Conservation (phyloP, 140 eudicot genomes). For the Oenanthe javanica region DNA sequence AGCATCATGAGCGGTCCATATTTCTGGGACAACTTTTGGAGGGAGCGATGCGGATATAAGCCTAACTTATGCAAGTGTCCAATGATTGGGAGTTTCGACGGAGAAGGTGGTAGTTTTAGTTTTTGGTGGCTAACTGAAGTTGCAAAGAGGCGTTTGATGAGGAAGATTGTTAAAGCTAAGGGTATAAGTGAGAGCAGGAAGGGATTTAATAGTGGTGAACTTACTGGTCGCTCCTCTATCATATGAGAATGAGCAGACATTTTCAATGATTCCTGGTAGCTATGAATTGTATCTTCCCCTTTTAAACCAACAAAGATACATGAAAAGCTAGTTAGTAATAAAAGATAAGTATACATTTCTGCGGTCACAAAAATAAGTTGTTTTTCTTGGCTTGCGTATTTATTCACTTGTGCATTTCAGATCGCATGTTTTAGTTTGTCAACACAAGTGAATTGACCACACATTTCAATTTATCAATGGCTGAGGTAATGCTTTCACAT, state of each 20-base stretch:
- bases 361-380: no score
- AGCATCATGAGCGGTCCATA: slow-evolving; percentile 40
- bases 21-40: slow-evolving; percentile 24
- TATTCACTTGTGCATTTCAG: not conserved
- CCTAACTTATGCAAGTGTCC: slow-evolving; percentile 70
- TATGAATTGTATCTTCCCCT: no score
- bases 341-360: no score
- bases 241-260: not conserved
- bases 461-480: not conserved
- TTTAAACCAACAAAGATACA: no score
- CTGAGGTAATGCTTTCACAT: not conserved
- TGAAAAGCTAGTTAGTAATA: no score
- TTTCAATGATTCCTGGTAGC: not conserved
- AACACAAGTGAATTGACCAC: not conserved
- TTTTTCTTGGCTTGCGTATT: no score
- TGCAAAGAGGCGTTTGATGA: slow-evolving; percentile 26
- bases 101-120: slow-evolving; percentile 55
- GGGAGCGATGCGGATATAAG: slow-evolving; percentile 35
- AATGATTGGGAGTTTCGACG: slow-evolving; percentile 47
- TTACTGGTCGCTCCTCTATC: not conserved
- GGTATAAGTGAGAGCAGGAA: not conserved
- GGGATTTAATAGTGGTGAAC: not conserved
- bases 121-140: slow-evolving; percentile 10
- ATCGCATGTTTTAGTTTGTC: not conserved
- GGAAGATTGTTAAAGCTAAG: slow-evolving; percentile 6